Percentiles rank a stretch among this genome's conserved stretches.
phyloP scores from a whole-genome alignment of 2,329 filamentous ascomycete species.

The Curvularia hawaiiensis region DNA sequence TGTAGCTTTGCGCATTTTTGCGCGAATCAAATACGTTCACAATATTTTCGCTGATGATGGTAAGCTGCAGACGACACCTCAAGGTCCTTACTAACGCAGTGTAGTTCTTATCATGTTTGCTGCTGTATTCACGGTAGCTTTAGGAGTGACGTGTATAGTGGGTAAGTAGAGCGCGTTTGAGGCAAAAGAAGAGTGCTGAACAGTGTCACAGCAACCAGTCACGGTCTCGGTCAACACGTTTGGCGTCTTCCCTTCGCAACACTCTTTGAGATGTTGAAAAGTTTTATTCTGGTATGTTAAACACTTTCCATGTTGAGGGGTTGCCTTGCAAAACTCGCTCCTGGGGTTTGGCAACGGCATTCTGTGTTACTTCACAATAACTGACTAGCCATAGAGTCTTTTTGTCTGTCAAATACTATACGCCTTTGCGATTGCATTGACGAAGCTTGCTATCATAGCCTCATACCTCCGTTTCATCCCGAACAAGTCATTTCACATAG shows the following conservation, averaged over 20 bases:
- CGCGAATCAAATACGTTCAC: slow-evolving; percentile 24
- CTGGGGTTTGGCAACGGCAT: not conserved
- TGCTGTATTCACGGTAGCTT: slow-evolving; percentile 29
- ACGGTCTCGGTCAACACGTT: slow-evolving; percentile 33
- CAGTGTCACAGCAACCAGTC: slow-evolving; percentile 18
- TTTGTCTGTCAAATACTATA: slow-evolving; percentile 36
- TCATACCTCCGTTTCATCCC: slow-evolving; percentile 36
- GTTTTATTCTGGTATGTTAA: slow-evolving; percentile 26
- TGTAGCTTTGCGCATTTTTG: slow-evolving; percentile 30
- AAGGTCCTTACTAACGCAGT: not conserved
- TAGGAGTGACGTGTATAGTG: slow-evolving; percentile 30
- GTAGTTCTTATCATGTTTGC: slow-evolving; percentile 34
- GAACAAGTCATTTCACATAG: slow-evolving; percentile 24
- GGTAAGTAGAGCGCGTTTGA: slow-evolving; percentile 19
- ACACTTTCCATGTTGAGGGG: not conserved
- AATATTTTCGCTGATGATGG: slow-evolving; percentile 35
- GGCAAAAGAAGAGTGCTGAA: slow-evolving; percentile 1
- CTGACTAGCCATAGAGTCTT: slow-evolving; percentile 27
- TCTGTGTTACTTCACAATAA: not conserved
- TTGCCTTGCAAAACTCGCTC: not conserved
- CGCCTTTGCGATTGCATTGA: slow-evolving; percentile 32
- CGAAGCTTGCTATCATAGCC: slow-evolving; percentile 37
- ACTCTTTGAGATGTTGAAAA: slow-evolving; percentile 22
- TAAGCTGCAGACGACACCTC: slow-evolving; percentile 6
- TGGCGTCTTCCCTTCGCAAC: slow-evolving; percentile 23